These are phyloP conservation scores for Raddia guianensis DNA, from an alignment of 176 grass and related monocot species.

Conservation along the genomic window DNA sequence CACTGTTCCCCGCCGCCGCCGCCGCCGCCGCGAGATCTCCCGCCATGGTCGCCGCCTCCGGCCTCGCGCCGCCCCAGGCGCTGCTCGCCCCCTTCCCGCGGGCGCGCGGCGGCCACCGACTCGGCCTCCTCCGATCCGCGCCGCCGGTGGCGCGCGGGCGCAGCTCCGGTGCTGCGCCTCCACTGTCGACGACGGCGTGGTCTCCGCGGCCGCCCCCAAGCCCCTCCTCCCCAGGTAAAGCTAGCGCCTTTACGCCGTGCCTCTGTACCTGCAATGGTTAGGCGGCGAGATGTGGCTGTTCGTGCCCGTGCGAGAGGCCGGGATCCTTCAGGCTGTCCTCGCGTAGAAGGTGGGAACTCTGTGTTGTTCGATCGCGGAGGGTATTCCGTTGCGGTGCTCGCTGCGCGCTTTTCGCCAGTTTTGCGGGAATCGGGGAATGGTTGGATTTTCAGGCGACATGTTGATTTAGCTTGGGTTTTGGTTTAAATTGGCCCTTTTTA, in stretches of 20 bases:
- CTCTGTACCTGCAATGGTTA: conserved; percentile 14
- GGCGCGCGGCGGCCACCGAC: not conserved
- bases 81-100: conserved; percentile 14
- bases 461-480: not conserved
- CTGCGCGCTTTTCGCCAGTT: not conserved
- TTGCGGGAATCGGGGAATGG: not conserved
- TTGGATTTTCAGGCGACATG: not conserved
- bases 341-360: not conserved
- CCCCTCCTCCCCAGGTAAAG: conserved; percentile 41
- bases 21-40: conserved; percentile 44
- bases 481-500: not conserved
- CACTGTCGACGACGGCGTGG: conserved; percentile 38
- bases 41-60: conserved; percentile 58
- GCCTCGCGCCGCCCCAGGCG: conserved; percentile 42
- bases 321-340: not conserved
- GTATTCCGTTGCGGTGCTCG: not conserved
- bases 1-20: not conserved
- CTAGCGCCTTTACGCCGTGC: not conserved
- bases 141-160: not conserved
- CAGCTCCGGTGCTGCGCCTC: conserved; percentile 53
- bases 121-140: conserved; percentile 37
- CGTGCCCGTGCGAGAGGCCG: not conserved
- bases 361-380: not conserved
- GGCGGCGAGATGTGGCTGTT: conserved; percentile 21
- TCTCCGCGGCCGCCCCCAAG: not conserved